These are phyloP conservation scores for Cercospora zeina DNA, from an alignment of 2,329 filamentous ascomycete species.

Conservation along the genomic window DNA sequence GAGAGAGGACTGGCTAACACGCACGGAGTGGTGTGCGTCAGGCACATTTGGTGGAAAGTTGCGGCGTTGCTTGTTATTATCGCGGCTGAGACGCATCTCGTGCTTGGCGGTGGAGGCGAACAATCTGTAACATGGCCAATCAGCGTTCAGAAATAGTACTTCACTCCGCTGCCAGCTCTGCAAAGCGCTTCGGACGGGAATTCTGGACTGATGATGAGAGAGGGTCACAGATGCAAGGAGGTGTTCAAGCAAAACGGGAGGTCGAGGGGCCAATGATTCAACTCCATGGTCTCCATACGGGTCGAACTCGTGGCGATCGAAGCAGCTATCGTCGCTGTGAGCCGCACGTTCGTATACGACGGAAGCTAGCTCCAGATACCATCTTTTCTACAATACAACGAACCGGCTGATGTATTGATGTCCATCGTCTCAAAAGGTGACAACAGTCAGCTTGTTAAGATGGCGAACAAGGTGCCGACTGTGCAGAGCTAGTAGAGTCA, in stretches of 20 bases:
- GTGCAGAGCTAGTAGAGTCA: neutral
- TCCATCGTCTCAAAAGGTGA: neutral
- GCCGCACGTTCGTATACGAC: neutral
- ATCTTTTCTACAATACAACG: neutral
- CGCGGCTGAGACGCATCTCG: slow-evolving; percentile 10
- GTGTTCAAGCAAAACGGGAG: neutral
- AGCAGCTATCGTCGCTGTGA: neutral
- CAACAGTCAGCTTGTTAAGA: neutral
- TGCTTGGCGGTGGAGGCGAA: slow-evolving; percentile 9
- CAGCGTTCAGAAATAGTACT: neutral
- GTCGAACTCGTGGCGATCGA: neutral
- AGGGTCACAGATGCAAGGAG: neutral
- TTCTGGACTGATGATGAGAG: neutral
- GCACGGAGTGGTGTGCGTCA: neutral
- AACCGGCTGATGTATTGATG: neutral
- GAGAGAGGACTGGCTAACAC: slow-evolving; percentile 10
- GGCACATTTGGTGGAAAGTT: slow-evolving; percentile 13
- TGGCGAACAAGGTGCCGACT: neutral
- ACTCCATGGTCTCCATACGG: neutral
- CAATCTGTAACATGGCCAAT: slow-evolving; percentile 6
- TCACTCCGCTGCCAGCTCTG: neutral
- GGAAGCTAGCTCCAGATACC: neutral
- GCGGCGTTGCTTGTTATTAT: slow-evolving; percentile 3
- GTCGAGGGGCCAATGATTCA: neutral
- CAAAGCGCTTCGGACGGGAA: neutral